Conservation (phyloP, 805 yeast species). For the Candida palmyrensis region DNA sequence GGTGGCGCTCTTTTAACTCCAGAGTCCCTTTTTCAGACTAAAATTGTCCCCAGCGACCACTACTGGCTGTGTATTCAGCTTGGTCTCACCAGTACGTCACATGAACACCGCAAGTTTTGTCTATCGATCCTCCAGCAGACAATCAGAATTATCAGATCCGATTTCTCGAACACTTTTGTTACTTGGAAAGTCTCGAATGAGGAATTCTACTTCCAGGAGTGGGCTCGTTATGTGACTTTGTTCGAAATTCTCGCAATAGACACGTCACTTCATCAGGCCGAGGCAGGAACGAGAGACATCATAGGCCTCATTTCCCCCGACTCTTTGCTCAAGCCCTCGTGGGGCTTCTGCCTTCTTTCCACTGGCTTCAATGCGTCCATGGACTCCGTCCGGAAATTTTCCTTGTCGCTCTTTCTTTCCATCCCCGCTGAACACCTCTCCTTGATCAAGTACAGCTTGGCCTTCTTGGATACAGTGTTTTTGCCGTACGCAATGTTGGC, state of each 20-base stretch:
- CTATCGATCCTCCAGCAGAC: conserved; percentile 62
- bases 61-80: conserved; percentile 53
- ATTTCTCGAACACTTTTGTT: conserved; percentile 34
- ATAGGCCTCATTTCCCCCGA: conserved; percentile 43
- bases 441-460: conserved; percentile 29
- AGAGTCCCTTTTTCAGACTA: conserved; percentile 19
- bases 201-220: conserved; percentile 39
- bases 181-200: conserved; percentile 34
- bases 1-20: conserved; percentile 8
- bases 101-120: conserved; percentile 66
- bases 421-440: conserved; percentile 42
- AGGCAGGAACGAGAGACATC: conserved; percentile 68
- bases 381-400: conserved; percentile 69
- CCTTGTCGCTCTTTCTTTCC: conserved; percentile 50
- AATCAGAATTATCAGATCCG: conserved; percentile 37
- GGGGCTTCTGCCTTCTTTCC: conserved; percentile 70
- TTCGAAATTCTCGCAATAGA: conserved; percentile 81
- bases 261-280: conserved; percentile 80
- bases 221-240: conserved; percentile 71
- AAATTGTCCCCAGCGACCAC: conserved; percentile 16
- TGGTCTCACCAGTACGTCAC: conserved; percentile 50
- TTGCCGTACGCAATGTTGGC: conserved; percentile 64
- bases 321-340: conserved; percentile 55
- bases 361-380: conserved; percentile 72
- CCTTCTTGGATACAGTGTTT: conserved; percentile 42